Conservation (phyloP, 2,329 filamentous ascomycete genomes). For the Sodiomyces alkalinus region DNA sequence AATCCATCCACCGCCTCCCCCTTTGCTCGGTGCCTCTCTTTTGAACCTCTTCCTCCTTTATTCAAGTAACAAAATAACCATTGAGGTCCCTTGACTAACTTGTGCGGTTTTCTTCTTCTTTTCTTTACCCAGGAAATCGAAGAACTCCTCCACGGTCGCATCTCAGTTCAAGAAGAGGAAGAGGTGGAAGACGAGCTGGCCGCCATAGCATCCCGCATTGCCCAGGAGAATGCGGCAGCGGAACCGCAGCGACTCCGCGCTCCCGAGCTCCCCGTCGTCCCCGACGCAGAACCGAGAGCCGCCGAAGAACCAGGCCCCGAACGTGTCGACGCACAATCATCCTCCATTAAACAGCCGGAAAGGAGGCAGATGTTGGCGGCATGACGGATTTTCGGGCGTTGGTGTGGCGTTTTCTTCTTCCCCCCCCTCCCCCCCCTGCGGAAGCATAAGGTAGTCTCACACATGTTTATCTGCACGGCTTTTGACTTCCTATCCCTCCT, state of each 20-base stretch:
- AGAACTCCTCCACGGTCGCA: conserved; percentile 74
- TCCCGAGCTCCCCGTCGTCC: conserved; percentile 13
- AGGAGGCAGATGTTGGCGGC: conserved; percentile 25
- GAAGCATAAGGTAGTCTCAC: too few relatives aligned
- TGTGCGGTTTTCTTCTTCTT: neutral
- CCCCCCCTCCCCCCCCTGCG: too few relatives aligned
- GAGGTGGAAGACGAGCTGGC: conserved; percentile 94
- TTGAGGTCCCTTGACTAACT: too few relatives aligned
- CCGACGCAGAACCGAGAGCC: conserved; percentile 18
- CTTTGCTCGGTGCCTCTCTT: too few relatives aligned
- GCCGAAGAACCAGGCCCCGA: conserved; percentile 8
- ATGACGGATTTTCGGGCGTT: conserved; percentile 5
- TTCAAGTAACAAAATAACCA: too few relatives aligned
- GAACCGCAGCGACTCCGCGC: conserved; percentile 3
- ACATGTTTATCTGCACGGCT: too few relatives aligned
- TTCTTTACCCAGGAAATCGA: conserved; percentile 67
- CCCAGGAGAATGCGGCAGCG: conserved; percentile 3
- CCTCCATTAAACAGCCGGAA: conserved; percentile 13
- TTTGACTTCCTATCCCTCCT: too few relatives aligned
- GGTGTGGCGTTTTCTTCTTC: too few relatives aligned
- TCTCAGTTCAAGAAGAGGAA: conserved; percentile 91
- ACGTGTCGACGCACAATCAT: conserved; percentile 5
- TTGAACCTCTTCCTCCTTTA: too few relatives aligned
- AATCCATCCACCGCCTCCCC: too few relatives aligned
- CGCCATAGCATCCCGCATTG: conserved; percentile 42